Base-by-base conservation (phyloP, 176 grass and related monocot species). In the Stipa capillata region DNA sequence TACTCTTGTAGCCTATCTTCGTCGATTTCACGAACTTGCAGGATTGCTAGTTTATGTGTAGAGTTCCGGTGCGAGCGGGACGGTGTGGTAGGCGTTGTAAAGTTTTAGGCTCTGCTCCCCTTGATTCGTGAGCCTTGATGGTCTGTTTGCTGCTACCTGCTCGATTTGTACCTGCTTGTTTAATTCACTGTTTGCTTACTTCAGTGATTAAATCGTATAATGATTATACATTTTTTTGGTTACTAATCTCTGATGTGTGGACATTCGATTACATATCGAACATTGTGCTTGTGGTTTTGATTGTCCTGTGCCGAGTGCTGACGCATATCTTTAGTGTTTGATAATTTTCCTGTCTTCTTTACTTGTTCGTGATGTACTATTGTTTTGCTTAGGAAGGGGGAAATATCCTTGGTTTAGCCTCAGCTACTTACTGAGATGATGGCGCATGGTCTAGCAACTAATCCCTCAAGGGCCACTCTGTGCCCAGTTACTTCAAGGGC, bases 351-450 rank as follows among this genome's bases (percentile, higher is more conserved):
- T 79, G 48, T 59, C 10, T 71, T 49, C 4, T 84, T 68, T 63
- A 23, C 29, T 66, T 47, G 15, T 36, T 80, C 20, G 66, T 40
- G 37, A 41, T 52, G 14, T 79, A 51, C 7, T 81, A 4, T 53
- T 71, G 41, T 71, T 89, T 62, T 27, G 25, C 42, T 14, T 55
- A 23, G 17, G 28, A 76, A n/a, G 77, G 61, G 27, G 69, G 21
- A 20, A 9, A 25, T 1, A 43, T 47, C 27, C 21, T 82, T 1
- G 4, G 7, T 65, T 10, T 51, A 51, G 68, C n/a, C 34, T 50
- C 18, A 78, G 17, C 53, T 18, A 32, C 75, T 61, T n/a, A 7
- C 80, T 65, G 85, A 82, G 14, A 97, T 97, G 94, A 84, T 86
- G 44, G 51, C 72, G 4, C 86, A 77, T 86, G 83, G 87, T 69